Conservation (phyloP, 345 rosid species). For the Odontarrhena argentea region DNA sequence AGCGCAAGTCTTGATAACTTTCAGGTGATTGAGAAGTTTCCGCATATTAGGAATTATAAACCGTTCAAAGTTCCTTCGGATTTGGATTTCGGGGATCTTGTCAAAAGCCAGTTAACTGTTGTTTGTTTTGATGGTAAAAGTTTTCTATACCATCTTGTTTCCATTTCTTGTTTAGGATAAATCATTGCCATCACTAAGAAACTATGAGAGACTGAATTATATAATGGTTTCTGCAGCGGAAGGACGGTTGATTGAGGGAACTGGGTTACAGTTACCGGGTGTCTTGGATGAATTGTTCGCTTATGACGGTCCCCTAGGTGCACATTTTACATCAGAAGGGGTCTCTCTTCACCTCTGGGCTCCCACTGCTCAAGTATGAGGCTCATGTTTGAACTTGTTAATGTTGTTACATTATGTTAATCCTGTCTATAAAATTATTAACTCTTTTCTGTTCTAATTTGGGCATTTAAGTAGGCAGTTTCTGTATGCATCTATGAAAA, state of each 20-base stretch:
- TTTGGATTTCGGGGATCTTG: slow-evolving; percentile 55
- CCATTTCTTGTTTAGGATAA: slow-evolving; percentile 8
- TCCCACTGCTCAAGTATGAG: slow-evolving; percentile 84
- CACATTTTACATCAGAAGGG: slow-evolving; percentile 54
- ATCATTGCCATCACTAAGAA: slow-evolving; percentile 14
- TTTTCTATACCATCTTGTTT: background rate
- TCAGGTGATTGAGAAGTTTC: slow-evolving; percentile 82
- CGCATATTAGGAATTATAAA: slow-evolving; percentile 67
- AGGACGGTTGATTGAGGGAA: slow-evolving; percentile 56
- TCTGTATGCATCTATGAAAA: slow-evolving; percentile 56
- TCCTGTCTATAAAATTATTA: background rate
- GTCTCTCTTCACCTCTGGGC: slow-evolving; percentile 84
- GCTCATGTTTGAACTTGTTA: slow-evolving; percentile 5
- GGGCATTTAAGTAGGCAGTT: slow-evolving; percentile 60
- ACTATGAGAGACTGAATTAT: slow-evolving; percentile 5
- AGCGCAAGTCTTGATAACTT: slow-evolving; percentile 18
- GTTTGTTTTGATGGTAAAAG: slow-evolving; percentile 59
- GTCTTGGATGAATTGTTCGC: slow-evolving; percentile 80
- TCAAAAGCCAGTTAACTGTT: slow-evolving; percentile 81
- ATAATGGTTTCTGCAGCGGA: slow-evolving; percentile 48
- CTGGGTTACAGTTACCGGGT: slow-evolving; percentile 89
- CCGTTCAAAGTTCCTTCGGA: slow-evolving; percentile 62
- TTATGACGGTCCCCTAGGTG: slow-evolving; percentile 91
- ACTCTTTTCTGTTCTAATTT: slow-evolving; percentile 35
- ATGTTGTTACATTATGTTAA: background rate